Conservation (phyloP, 306 rosid genomes). For the Castanospermum australe region DNA sequence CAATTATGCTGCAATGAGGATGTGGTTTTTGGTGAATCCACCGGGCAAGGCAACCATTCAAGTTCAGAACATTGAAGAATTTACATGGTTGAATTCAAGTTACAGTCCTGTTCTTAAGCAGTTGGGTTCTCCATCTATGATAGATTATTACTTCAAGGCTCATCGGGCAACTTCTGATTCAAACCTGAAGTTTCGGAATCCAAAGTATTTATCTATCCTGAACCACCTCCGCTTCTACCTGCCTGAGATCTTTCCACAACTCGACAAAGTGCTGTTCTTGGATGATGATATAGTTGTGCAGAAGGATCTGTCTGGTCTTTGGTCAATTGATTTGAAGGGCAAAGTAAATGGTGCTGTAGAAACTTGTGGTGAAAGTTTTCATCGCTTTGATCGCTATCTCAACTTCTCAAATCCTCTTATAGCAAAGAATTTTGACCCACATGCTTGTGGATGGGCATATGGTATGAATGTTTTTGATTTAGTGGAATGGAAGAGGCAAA, state of each 20-base stretch:
- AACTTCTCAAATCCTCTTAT: constrained; percentile 95
- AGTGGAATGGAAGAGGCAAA: constrained; percentile 92
- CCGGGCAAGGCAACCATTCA: constrained; percentile 83
- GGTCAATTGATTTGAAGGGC: constrained; percentile 86
- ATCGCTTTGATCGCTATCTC: constrained; percentile 93
- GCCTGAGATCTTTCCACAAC: constrained; percentile 93
- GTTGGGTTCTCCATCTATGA: constrained; percentile 82
- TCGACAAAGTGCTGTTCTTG: constrained; percentile 83
- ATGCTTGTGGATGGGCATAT: constrained; percentile 99
- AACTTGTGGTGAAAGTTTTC: constrained; percentile 96
- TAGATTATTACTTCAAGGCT: constrained; percentile 87
- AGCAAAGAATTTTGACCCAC: constrained; percentile 84
- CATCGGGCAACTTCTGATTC: constrained; percentile 81
- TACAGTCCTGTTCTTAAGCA: constrained; percentile 97
- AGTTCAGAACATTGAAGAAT: constrained; percentile 87
- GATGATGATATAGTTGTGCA: constrained; percentile 95
- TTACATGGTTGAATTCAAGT: constrained; percentile 94
- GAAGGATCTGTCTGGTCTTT: constrained; percentile 85
- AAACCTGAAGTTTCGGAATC: constrained; percentile 89
- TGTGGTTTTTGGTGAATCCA: constrained; percentile 93
- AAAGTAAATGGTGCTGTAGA: constrained; percentile 98
- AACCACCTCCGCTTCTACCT: constrained; percentile 98
- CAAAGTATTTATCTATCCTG: constrained; percentile 90
- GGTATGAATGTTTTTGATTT: constrained; percentile 97
- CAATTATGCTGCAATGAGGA: constrained; percentile 95